phyloP scores from a whole-genome alignment of 352 stramenopile genomes.

The Globisporangium abappressorium region DNA sequence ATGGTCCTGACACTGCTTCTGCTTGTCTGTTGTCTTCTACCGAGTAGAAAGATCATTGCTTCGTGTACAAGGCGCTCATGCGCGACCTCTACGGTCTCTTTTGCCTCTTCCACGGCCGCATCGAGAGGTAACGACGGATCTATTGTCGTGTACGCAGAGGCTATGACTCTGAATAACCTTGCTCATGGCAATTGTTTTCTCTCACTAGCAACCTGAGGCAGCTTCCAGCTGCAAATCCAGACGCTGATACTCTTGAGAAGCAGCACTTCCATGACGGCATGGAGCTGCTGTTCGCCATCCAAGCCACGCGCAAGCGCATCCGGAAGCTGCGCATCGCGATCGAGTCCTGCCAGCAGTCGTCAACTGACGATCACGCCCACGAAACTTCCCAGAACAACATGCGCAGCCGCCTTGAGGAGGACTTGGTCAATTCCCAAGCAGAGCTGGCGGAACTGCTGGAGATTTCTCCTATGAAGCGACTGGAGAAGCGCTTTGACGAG shows the following conservation, averaged over 20 bases:
- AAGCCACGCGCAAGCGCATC: conserved; percentile 30
- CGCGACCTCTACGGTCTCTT: conserved; percentile 51
- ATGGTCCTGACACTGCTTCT: not conserved
- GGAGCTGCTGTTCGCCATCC: conserved; percentile 44
- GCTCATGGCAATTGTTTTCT: not conserved
- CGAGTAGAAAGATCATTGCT: conserved; percentile 34
- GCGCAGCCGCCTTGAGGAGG: conserved; percentile 6
- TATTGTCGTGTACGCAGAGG: not conserved
- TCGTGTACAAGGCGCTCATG: conserved; percentile 35
- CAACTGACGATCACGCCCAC: conserved; percentile 10
- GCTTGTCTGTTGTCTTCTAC: not conserved
- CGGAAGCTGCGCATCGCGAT: conserved; percentile 41
- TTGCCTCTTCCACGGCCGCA: conserved; percentile 48
- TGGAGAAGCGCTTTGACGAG: conserved; percentile 22
- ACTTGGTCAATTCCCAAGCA: conserved; percentile 14
- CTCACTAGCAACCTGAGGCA: conserved; percentile 18
- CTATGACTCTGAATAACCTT: not conserved
- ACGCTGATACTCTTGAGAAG: not conserved
- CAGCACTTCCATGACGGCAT: conserved; percentile 36
- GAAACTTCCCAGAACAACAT: not conserved
- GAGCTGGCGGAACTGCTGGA: conserved; percentile 29
- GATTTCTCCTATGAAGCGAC: conserved; percentile 26
- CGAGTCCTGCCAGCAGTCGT: conserved; percentile 21
- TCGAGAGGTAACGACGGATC: conserved; percentile 29
- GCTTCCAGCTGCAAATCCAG: not conserved